Evolutionary conservation across 2,329 filamentous ascomycete genomes (phyloP).

Genomic region (Helminthosporium solani): DNA sequence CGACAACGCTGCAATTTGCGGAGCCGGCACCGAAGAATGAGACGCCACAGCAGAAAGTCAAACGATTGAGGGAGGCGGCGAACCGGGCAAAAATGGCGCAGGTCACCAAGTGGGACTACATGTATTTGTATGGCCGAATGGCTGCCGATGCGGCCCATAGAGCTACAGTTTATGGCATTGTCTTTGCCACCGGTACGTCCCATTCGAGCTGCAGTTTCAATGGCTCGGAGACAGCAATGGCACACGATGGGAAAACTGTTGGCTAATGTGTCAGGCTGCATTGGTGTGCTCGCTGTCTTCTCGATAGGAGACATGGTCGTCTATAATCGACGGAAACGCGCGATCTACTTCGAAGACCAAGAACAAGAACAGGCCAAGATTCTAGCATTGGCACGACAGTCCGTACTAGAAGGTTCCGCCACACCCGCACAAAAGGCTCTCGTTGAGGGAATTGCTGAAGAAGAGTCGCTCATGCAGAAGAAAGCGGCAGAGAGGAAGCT

Average conservation of each 20-base stretch:
- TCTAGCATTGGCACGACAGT: conserved; percentile 47
- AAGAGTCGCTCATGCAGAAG: conserved; percentile 52
- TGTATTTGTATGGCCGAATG: conserved; percentile 39
- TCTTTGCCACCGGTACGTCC: conserved; percentile 60
- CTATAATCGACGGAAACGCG: conserved; percentile 65
- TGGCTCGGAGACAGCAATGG: conserved; percentile 8
- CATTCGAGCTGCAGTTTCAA: conserved; percentile 7
- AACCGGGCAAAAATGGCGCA: conserved; percentile 50
- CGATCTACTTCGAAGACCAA: conserved; percentile 60
- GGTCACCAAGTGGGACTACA: conserved; percentile 55
- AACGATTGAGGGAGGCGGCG: conserved; percentile 52
- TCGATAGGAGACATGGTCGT: conserved; percentile 66
- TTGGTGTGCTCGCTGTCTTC: conserved; percentile 62
- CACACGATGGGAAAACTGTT: not conserved
- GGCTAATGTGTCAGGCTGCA: conserved; percentile 51
- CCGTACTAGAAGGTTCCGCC: conserved; percentile 47
- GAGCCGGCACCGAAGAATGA: conserved; percentile 49
- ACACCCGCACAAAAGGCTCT: conserved; percentile 54
- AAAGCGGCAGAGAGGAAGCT: conserved; percentile 37
- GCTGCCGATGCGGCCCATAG: conserved; percentile 62
- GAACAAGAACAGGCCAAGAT: conserved; percentile 47
- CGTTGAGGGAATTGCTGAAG: conserved; percentile 61
- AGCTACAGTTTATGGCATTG: conserved; percentile 59
- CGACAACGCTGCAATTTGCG: conserved; percentile 43
- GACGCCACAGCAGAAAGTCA: conserved; percentile 57